A percentile compares a stretch with the other conserved stretches of the same genome.
These are phyloP conservation scores for Kalmanozyma brasiliensis DNA, from an alignment of 1,284 basidiomycete genomes.

Conservation along the genomic window DNA sequence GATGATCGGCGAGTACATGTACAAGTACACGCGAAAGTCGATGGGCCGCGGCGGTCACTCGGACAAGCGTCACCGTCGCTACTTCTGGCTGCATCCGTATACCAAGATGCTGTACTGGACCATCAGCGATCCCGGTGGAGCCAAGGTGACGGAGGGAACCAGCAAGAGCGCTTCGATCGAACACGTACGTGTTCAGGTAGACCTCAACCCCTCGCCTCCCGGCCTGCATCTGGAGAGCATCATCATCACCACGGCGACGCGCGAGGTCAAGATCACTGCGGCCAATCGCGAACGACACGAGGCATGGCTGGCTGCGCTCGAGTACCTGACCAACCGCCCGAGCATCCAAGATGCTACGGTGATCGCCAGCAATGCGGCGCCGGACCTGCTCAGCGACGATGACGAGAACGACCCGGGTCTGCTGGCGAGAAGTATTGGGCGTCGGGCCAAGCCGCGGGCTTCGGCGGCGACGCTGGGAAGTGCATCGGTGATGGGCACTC, in stretches of 20 bases:
- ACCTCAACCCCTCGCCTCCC: conserved; percentile 90
- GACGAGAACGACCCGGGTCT: conserved; percentile 33
- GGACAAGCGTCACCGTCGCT: conserved; percentile 89
- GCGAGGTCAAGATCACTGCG: conserved; percentile 98
- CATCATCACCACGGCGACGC: conserved; percentile 87
- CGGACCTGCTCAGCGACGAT: conserved; percentile 36
- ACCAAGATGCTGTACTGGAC: conserved; percentile 99
- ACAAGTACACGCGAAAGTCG: conserved; percentile 94
- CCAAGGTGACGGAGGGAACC: conserved; percentile 85
- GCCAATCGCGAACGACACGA: conserved; percentile 93
- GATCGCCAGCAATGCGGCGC: conserved; percentile 39
- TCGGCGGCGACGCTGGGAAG: conserved; percentile 35
- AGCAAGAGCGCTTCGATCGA: conserved; percentile 99
- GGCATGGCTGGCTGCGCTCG: conserved; percentile 81
- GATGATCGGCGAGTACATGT: conserved; percentile 98
- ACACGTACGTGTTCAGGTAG: conserved; percentile 85
- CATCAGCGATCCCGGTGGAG: conserved; percentile 88
- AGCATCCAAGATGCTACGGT: conserved; percentile 43
- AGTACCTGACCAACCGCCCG: conserved; percentile 55
- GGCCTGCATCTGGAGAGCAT: conserved; percentile 92
- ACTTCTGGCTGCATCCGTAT: conserved; percentile 99
- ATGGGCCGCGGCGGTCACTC: conserved; percentile 86
- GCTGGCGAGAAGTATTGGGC: conserved; percentile 21
- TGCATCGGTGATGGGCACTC: conserved; percentile 21
- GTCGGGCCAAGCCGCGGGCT: conserved; percentile 36